Evolutionary conservation across 2,329 filamentous ascomycete species (phyloP).

Genomic region (Cladophialophora bantiana): DNA sequence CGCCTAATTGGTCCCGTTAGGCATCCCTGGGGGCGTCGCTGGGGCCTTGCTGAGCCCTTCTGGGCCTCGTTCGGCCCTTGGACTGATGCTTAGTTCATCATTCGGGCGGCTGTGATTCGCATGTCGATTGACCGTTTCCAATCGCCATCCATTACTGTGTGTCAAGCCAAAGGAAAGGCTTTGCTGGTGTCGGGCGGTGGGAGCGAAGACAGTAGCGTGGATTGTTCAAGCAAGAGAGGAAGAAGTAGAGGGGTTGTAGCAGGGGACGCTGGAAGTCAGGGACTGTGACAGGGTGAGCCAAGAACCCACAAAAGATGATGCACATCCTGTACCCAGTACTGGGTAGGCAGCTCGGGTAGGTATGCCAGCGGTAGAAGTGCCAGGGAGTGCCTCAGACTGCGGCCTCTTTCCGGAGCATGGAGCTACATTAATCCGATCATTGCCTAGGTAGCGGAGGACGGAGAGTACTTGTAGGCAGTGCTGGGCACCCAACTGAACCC

Average conservation of each 20-base stretch:
- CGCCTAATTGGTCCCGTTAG: constrained; percentile 8
- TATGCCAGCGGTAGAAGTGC: too few species aligned
- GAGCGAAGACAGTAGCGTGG: not conserved
- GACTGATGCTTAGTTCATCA: not conserved
- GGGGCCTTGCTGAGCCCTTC: too few species aligned
- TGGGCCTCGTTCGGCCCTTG: not conserved
- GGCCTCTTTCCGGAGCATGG: too few species aligned
- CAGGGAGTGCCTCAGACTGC: too few species aligned
- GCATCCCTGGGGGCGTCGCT: constrained; percentile 1
- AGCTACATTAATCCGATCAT: too few species aligned
- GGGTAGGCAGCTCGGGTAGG: too few species aligned
- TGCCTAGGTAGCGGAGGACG: not conserved
- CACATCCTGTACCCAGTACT: too few species aligned
- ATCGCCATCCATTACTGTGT: constrained; percentile 3
- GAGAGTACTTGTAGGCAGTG: too few species aligned
- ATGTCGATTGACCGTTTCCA: constrained; percentile 7
- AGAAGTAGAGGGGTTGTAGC: not conserved
- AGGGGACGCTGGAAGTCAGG: not conserved
- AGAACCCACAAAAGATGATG: not conserved
- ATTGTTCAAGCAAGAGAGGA: not conserved
- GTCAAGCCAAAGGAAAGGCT: not conserved
- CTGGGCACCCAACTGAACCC: not conserved
- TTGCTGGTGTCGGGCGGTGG: not conserved
- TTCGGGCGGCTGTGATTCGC: not conserved
- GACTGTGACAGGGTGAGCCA: not conserved